phyloP scores from a whole-genome alignment of 1,284 basidiomycete species.

The Cutaneotrichosporon cavernicola region DNA sequence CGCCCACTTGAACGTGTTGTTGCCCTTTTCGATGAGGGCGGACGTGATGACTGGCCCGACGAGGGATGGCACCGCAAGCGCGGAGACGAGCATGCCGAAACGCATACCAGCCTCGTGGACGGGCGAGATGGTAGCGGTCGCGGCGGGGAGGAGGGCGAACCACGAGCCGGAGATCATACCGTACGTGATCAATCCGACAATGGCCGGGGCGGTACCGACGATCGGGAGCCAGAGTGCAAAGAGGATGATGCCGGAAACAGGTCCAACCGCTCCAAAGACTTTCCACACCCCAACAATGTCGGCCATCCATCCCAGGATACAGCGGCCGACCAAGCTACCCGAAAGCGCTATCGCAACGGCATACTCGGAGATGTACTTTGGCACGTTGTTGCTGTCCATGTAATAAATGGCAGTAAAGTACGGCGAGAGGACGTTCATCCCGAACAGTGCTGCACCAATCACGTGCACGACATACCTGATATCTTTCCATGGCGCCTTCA shows the following conservation, averaged over 20 bases:
- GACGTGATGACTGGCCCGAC: slow-evolving; percentile 42
- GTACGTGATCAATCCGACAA: slow-evolving; percentile 43
- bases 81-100: slow-evolving; percentile 46
- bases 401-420: slow-evolving; percentile 40
- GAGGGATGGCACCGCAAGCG: slow-evolving; percentile 36
- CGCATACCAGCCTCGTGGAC: slow-evolving; percentile 48
- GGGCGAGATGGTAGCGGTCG: slow-evolving; percentile 43
- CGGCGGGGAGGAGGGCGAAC: slow-evolving; percentile 45
- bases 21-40: slow-evolving; percentile 29
- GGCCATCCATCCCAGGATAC: slow-evolving; percentile 37
- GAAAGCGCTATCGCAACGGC: slow-evolving; percentile 42
- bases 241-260: slow-evolving; percentile 31
- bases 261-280: slow-evolving; percentile 33
- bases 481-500: slow-evolving; percentile 41
- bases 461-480: slow-evolving; percentile 35
- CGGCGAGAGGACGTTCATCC: slow-evolving; percentile 40
- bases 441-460: slow-evolving; percentile 30
- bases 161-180: slow-evolving; percentile 44
- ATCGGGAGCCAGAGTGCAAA: slow-evolving; percentile 45
- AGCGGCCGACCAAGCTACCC: slow-evolving; percentile 46
- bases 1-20: slow-evolving; percentile 33
- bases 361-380: slow-evolving; percentile 33
- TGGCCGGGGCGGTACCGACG: slow-evolving; percentile 34
- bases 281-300: slow-evolving; percentile 45
- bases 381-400: slow-evolving; percentile 31